phyloP scores from a whole-genome alignment of 139 green algal species.

The Tetraselmis striata region DNA sequence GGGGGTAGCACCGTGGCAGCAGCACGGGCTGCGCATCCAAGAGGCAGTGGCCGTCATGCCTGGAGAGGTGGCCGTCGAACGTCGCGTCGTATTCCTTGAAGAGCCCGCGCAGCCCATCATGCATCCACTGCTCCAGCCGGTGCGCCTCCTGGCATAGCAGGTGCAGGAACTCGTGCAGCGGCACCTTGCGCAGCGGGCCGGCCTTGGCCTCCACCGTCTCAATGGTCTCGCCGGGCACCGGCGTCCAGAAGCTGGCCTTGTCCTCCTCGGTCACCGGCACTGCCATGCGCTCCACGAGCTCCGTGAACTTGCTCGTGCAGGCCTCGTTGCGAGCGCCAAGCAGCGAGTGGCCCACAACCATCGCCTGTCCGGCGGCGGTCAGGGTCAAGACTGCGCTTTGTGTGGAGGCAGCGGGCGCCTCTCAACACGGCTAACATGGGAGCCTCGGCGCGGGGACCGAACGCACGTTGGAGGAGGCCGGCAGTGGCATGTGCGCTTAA shows the following conservation, averaged over 20 bases:
- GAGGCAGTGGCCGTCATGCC: background rate
- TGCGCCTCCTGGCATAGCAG: background rate
- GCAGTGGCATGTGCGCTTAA: no score
- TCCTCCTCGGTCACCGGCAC: background rate
- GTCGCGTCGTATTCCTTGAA: background rate
- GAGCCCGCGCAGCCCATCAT: background rate
- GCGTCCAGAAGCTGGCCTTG: background rate
- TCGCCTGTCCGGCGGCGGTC: background rate
- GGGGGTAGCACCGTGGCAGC: no score
- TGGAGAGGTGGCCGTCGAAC: background rate
- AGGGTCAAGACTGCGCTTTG: no score
- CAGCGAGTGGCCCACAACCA: background rate
- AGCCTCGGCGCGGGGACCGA: no score
- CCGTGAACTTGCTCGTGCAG: background rate
- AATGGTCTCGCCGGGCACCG: background rate
- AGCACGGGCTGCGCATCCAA: background rate
- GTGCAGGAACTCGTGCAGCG: background rate
- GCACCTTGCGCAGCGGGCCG: background rate
- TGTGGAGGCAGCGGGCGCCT: no score
- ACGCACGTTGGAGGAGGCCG: no score
- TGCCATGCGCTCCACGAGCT: background rate
- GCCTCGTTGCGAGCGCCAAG: background rate
- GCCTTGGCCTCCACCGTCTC: background rate
- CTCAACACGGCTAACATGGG: no score
- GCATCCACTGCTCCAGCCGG: background rate